phyloP scores from a whole-genome alignment of 176 grass and related monocot genomes.

The Rhynchospora pubera region DNA sequence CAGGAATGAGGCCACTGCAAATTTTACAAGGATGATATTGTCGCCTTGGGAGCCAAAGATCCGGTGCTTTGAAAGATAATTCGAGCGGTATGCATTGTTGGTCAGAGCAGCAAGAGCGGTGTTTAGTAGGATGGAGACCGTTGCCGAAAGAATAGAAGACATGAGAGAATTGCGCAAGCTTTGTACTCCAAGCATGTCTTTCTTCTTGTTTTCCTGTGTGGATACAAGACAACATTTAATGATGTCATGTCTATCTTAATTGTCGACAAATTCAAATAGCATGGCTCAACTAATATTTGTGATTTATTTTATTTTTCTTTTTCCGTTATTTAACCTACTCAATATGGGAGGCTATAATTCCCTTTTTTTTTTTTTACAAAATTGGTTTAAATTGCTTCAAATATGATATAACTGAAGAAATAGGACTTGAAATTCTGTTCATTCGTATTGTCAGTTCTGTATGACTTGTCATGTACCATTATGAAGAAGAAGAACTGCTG shows the following conservation, averaged over 20 bases:
- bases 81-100: slow-evolving; percentile 32
- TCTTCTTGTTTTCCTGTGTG: slow-evolving; percentile 30
- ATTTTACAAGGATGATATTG: slow-evolving; percentile 26
- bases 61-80: background rate
- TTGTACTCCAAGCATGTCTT: slow-evolving; percentile 33
- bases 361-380: background rate
- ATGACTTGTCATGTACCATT: background rate
- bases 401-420: background rate
- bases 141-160: slow-evolving; percentile 32
- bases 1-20: slow-evolving; percentile 19
- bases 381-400: background rate
- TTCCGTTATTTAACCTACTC: background rate
- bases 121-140: slow-evolving; percentile 27
- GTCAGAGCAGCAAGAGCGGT: slow-evolving; percentile 28
- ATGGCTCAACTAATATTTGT: no score
- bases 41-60: slow-evolving; percentile 27
- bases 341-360: background rate
- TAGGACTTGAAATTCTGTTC: background rate
- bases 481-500: background rate
- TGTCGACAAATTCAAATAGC: background rate
- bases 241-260: background rate
- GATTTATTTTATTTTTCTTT: background rate
- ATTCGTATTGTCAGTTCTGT: background rate
- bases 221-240: background rate
- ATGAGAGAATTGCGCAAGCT: slow-evolving; percentile 34